Base-by-base conservation (phyloP, 2,329 filamentous ascomycete species). In the Trichophyton verrucosum region DNA sequence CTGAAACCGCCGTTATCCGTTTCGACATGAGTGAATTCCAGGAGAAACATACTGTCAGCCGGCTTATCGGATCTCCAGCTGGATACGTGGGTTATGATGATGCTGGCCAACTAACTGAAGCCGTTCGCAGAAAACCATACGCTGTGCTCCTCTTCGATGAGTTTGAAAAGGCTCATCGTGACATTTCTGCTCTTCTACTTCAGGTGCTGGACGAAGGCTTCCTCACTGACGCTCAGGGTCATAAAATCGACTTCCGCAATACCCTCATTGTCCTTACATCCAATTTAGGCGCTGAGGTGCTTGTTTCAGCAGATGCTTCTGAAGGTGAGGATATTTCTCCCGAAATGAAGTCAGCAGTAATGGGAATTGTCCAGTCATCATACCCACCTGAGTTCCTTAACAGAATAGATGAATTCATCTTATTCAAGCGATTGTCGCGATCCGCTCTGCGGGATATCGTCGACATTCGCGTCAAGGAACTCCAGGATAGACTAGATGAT, bases 1-100 rank as follows among this genome's bases (percentile, higher is more conserved):
- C 90, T 1, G 89, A 96, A 68, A 85, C 85, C 30, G 92, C 94
- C 2, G 90, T 99, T 27, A 84, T 96, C 38, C 83, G 94, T 38
- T 97, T 97, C 73, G 94, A 97, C 74, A 97, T 97, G 94, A 89
- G 86, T 68, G 94, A 99, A 71, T 97, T 96, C 72, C 91, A 95
- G 71, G 94, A 97, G 72, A 96, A 95, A 74, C 92, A 97, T 71
- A 97, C 94, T 2, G 88, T 97, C 61, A 95, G 89, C 30, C 83
- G 92, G 17, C 82, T 97, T 36, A 96, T 97, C 66, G 94, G 94
- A 51, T 88, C 88, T 2, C 94, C 94, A 0, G 92, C 94, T 4
- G 92, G 92, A 22, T 97, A 97, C 70, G 88, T 97, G 27, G 94
- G 94, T 8, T 97, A 97, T 70, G 94, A 99, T 55, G 94, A 97